Conservation (phyloP, 1,284 basidiomycete species). For the Megacollybia platyphylla region DNA sequence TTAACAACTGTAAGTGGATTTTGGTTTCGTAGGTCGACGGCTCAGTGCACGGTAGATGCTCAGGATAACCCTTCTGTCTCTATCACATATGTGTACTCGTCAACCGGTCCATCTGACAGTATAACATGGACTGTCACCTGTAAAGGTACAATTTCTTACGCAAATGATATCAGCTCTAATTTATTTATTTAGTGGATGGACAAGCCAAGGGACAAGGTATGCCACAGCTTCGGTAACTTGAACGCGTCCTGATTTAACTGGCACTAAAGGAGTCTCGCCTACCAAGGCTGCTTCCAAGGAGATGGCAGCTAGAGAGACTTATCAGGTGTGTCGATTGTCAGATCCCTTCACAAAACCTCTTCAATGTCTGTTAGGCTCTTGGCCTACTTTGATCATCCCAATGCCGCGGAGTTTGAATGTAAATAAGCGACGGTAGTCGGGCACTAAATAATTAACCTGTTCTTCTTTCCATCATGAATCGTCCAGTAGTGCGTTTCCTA, state of each 20-base stretch:
- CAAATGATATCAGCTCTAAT: background rate
- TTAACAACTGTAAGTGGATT: conserved; percentile 37
- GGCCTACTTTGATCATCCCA: background rate
- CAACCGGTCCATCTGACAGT: conserved; percentile 25
- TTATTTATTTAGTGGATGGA: conserved; percentile 26
- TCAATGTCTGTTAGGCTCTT: background rate
- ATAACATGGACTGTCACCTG: conserved; percentile 37
- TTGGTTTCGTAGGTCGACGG: no score
- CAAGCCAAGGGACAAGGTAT: conserved; percentile 22
- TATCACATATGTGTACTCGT: conserved; percentile 23
- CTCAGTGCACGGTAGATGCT: no score
- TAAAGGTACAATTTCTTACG: conserved; percentile 27
- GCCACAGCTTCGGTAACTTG: no score
- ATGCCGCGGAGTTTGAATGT: conserved; percentile 19
- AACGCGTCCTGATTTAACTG: no score
- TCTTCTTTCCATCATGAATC: no score
- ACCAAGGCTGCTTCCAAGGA: conserved; percentile 39
- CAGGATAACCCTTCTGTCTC: conserved; percentile 1
- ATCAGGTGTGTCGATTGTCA: conserved; percentile 15
- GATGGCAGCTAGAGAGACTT: conserved; percentile 34
- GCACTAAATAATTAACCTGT: background rate
- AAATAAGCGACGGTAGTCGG: background rate
- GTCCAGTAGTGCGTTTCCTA: no score
- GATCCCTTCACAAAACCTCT: background rate
- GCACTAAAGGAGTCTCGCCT: conserved; percentile 17